Conservation (phyloP, 768 basidiomycete species). For the Daedalea quercina region DNA sequence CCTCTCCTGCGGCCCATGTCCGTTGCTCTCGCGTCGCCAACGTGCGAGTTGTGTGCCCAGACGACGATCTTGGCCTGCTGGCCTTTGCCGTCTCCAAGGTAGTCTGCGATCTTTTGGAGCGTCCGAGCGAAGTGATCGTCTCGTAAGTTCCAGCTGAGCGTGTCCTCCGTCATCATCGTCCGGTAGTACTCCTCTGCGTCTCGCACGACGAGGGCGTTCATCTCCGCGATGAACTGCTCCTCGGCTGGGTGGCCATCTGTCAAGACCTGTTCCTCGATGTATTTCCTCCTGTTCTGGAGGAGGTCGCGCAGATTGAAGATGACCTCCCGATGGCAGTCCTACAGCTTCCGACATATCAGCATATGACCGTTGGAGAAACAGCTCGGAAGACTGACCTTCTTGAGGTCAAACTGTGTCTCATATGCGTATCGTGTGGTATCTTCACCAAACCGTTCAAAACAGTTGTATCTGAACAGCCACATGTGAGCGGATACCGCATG, state of each 20-base stretch:
- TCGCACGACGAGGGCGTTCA: constrained; percentile 23
- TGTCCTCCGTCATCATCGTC: constrained; percentile 21
- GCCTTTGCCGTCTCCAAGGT: constrained; percentile 6
- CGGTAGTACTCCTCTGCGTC: constrained; percentile 26
- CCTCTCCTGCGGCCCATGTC: constrained; percentile 21
- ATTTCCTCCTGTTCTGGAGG: constrained; percentile 14
- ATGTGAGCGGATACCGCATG: neutral
- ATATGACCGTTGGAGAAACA: neutral
- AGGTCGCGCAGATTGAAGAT: constrained; percentile 17
- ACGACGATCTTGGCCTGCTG: constrained; percentile 19
- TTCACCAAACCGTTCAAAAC: constrained; percentile 21
- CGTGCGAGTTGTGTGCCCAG: constrained; percentile 28
- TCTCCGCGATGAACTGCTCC: constrained; percentile 23
- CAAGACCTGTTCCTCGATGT: constrained; percentile 12
- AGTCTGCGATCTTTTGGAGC: constrained; percentile 10
- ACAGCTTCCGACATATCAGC: neutral
- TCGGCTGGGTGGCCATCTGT: constrained; percentile 15
- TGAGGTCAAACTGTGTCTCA: constrained; percentile 17
- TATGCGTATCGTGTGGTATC: constrained; percentile 18
- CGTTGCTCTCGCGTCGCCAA: constrained; percentile 23
- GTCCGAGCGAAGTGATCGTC: constrained; percentile 20
- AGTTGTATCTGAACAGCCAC: constrained; percentile 13
- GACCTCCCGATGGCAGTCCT: constrained; percentile 22
- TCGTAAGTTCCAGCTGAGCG: constrained; percentile 22
- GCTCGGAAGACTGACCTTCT: constrained; percentile 11